A percentile compares a stretch with the other conserved stretches of the same genome.
Evolutionary conservation across 1,139 yeast species (phyloP).

Genomic region (Geotrichum cucujoidarum): DNA sequence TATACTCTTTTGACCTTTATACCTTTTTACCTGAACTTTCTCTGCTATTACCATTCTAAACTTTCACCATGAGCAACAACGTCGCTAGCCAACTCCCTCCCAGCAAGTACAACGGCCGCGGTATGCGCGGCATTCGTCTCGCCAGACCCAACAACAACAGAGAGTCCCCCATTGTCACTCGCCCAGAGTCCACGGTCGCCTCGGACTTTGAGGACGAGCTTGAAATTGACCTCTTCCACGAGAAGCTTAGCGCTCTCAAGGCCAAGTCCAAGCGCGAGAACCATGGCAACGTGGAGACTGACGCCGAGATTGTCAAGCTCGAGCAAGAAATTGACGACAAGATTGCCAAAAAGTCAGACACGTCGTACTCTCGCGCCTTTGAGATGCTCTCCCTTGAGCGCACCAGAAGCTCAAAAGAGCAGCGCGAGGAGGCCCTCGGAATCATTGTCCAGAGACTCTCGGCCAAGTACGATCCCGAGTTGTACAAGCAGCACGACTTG

Average conservation of each 20-base stretch:
- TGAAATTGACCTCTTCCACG: constrained; percentile 13
- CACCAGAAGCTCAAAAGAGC: constrained; percentile 33
- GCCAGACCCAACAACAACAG: background rate
- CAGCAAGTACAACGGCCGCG: constrained; percentile 2
- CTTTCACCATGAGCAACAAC: background rate
- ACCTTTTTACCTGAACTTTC: background rate
- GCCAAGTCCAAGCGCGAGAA: constrained; percentile 13
- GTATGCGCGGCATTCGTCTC: background rate
- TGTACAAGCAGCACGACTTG: constrained; percentile 25
- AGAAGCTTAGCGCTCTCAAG: constrained; percentile 12
- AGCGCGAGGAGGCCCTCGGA: constrained; percentile 35
- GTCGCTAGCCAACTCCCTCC: background rate
- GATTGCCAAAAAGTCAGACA: constrained; percentile 5
- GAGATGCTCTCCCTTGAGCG: constrained; percentile 34
- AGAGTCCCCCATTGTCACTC: constrained; percentile 9
- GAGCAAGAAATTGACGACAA: constrained; percentile 11
- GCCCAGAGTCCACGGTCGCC: constrained; percentile 2
- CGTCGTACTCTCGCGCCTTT: constrained; percentile 26
- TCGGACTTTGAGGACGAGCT: constrained; percentile 17
- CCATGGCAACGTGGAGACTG: constrained; percentile 11
- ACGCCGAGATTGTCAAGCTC: constrained; percentile 8
- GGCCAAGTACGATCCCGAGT: constrained; percentile 34
- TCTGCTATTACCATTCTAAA: no score
- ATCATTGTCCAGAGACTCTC: constrained; percentile 29
- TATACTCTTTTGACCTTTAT: background rate